These are phyloP conservation scores for Hypomontagnella monticulosa DNA, from an alignment of 495 filamentous ascomycete species.

Conservation along the genomic window DNA sequence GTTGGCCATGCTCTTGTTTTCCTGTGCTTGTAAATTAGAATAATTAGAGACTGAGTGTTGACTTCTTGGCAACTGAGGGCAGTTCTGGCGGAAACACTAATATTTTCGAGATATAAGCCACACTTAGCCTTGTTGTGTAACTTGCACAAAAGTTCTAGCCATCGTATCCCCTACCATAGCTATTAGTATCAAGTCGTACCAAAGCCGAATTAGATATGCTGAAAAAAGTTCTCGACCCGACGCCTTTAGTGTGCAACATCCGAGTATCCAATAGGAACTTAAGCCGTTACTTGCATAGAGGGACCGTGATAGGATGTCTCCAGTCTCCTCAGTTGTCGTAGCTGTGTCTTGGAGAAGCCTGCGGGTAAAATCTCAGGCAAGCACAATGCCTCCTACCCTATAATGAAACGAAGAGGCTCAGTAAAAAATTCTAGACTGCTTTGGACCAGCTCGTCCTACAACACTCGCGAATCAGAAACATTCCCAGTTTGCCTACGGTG, in stretches of 20 bases:
- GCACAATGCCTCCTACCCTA: not conserved
- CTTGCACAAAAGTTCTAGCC: not conserved
- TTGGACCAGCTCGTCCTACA: no score
- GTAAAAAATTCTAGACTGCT: no score
- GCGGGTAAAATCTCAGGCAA: not conserved
- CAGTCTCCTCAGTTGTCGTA: no score
- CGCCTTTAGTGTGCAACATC: conserved; percentile 1
- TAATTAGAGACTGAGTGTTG: no score
- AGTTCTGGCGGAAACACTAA: no score
- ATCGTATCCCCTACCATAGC: no score
- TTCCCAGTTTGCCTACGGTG: no score
- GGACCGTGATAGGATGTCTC: not conserved
- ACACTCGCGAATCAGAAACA: no score
- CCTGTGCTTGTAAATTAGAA: not conserved
- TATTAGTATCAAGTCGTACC: not conserved
- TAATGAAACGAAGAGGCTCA: no score
- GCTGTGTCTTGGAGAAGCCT: not conserved
- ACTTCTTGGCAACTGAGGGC: not conserved
- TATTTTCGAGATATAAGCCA: not conserved
- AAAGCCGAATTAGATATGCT: conserved; percentile 7
- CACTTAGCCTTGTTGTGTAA: not conserved
- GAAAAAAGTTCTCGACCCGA: conserved; percentile 9
- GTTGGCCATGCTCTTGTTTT: not conserved
- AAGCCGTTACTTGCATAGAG: not conserved
- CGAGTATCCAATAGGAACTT: conserved; percentile 9